Evolutionary conservation across 2,329 filamentous ascomycete species (phyloP).

Genomic region (Ophiostoma ulmi): DNA sequence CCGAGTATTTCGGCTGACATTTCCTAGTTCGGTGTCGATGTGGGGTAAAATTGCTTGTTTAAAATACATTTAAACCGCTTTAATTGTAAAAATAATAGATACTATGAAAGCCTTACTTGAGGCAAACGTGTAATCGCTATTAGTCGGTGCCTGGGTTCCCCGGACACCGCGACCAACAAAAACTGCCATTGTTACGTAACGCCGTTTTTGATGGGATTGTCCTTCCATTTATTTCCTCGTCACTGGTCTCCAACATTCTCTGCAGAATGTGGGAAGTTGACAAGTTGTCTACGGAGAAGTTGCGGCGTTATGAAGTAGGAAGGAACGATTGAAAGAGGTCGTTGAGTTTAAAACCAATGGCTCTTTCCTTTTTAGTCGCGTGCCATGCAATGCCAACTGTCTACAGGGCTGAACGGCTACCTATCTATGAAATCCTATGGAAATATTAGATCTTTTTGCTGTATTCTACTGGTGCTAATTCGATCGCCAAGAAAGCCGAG

Average conservation of each 20-base stretch:
- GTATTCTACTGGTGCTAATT: no score
- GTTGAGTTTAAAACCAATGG: not conserved
- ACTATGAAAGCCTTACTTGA: not conserved
- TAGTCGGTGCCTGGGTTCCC: slow-evolving; percentile 8
- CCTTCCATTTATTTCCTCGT: not conserved
- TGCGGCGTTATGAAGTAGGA: not conserved
- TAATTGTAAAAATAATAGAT: not conserved
- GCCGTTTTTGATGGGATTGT: not conserved
- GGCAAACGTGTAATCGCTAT: slow-evolving; percentile 13
- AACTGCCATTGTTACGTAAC: not conserved
- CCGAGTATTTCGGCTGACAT: slow-evolving; percentile 6
- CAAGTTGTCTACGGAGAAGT: not conserved
- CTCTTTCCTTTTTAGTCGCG: not conserved
- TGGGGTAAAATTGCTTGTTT: slow-evolving; percentile 6
- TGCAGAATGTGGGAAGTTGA: slow-evolving; percentile 3
- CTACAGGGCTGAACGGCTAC: slow-evolving; percentile 3
- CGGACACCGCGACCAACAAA: not conserved
- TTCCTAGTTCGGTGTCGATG: not conserved
- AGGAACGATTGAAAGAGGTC: not conserved
- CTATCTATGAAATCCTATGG: not conserved
- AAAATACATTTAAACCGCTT: no score
- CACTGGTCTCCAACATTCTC: slow-evolving; percentile 5
- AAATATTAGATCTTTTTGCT: no score
- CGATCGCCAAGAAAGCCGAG: slow-evolving; percentile 1
- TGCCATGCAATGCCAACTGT: not conserved